phyloP scores from a whole-genome alignment of 305 asterid species.

The Withania somnifera region DNA sequence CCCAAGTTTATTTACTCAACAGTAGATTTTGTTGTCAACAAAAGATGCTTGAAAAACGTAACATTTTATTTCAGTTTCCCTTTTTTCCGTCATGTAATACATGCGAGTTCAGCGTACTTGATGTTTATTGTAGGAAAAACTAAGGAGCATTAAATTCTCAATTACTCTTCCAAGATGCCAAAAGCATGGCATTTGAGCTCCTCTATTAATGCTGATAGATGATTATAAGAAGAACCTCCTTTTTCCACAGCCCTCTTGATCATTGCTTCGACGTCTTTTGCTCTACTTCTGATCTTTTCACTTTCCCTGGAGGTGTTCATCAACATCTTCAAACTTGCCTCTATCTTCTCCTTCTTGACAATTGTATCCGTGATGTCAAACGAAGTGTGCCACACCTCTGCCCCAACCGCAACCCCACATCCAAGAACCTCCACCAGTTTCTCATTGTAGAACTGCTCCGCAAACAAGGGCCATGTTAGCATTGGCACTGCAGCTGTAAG shows the following conservation, averaged over 20 bases:
- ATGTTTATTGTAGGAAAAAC: too few species aligned
- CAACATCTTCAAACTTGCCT: background rate
- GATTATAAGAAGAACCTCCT: conserved; percentile 6
- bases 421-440: conserved; percentile 20
- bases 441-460: conserved; percentile 25
- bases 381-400: background rate
- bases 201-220: conserved; percentile 11
- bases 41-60: too few species aligned
- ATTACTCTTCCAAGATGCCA: background rate
- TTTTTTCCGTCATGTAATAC: too few species aligned
- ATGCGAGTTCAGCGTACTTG: too few species aligned
- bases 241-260: conserved; percentile 6
- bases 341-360: background rate
- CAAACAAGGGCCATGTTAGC: conserved; percentile 41
- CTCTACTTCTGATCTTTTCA: conserved; percentile 5
- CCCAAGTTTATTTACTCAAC: too few species aligned
- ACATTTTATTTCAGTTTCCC: too few species aligned
- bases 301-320: background rate
- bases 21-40: too few species aligned
- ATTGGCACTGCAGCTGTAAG: conserved; percentile 24
- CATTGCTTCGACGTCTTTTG: background rate
- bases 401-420: conserved; percentile 3
- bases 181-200: conserved; percentile 3
- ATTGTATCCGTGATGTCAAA: background rate
- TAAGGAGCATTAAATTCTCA: background rate